Base-by-base conservation (phyloP, 2,329 filamentous ascomycete genomes). In the Berkeleyomyces rouxiae region DNA sequence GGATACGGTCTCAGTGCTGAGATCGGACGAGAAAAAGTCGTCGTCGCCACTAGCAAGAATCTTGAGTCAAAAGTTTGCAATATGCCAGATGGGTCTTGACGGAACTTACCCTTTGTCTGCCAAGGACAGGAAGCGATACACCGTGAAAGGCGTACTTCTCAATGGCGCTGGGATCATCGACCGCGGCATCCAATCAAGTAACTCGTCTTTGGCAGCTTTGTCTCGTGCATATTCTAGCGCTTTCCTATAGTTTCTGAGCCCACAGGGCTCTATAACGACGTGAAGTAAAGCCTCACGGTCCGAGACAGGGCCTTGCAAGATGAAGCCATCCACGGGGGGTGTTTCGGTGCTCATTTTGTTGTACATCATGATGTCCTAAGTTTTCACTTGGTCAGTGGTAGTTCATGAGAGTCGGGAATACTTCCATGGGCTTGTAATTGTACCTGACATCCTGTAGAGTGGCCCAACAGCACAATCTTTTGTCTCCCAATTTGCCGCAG, bases 11-110 rank as follows among this genome's bases (percentile, higher is more conserved):
- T 80, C 76, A 40, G 78, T 74, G 0, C 75, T 72, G n/a, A 93
- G 74, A 70, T 93, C 87, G 2, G 83, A 84, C n/a, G 87, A 91
- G 74, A 95, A 96, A 70, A 87, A 89, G 70, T 96, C 91, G 70
- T 96, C 91, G 64, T 88, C 86, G 7, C 85, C 87, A 4, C 83
- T 82, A 57, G 6, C 58, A 58, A 39, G 3, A 23, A 44, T 36
- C 23, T 23, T 23, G 23, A 23, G 23, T 23, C 23, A 23, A 23
- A 1, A 23, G 23, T 23, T 23, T 23, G 23, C 23, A 23, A 59
- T 5, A 47, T 40, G 7, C 31, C 39, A 16, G 1, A 7, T 49
- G 23, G 40, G 43, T 59, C 7, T 42, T 23, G 10, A 36, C 33
- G n/a, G 2, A 58, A 72, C 79, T 66, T 70, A 82, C 81, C 79